phyloP scores from a whole-genome alignment of 208 protist species.

The Crithidia thermophila region DNA sequence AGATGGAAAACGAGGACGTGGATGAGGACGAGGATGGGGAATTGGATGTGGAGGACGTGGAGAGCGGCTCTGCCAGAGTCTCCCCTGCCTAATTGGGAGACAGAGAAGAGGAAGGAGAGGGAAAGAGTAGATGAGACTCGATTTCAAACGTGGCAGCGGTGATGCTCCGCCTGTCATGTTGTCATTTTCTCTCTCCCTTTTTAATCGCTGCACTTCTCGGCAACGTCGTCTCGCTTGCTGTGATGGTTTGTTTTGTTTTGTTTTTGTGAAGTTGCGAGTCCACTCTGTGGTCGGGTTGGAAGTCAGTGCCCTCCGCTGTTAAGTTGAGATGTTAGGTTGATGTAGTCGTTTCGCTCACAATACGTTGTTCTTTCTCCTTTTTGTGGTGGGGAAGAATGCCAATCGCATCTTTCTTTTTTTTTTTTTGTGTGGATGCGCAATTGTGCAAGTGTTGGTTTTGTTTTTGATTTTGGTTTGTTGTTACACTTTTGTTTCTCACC shows the following conservation, averaged over 20 bases:
- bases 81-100: not conserved
- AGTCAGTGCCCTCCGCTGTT: too few species aligned
- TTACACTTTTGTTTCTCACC: too few species aligned
- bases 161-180: too few species aligned
- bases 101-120: not conserved
- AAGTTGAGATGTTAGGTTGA: not conserved
- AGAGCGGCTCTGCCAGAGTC: not conserved
- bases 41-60: not conserved
- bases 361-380: slow-evolving; percentile 16
- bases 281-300: too few species aligned
- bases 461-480: too few species aligned
- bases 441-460: too few species aligned
- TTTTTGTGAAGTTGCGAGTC: not conserved
- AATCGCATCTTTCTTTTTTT: not conserved
- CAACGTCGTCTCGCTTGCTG: not conserved
- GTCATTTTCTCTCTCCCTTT: slow-evolving; percentile 12
- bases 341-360: not conserved
- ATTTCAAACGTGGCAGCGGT: too few species aligned
- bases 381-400: too few species aligned
- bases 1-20: slow-evolving; percentile 2
- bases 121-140: not conserved
- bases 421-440: too few species aligned
- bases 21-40: slow-evolving; percentile 20
- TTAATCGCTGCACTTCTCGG: not conserved
- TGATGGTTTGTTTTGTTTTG: slow-evolving; percentile 12